Base-by-base conservation (phyloP, 805 yeast species). In the Starmerella vitae region DNA sequence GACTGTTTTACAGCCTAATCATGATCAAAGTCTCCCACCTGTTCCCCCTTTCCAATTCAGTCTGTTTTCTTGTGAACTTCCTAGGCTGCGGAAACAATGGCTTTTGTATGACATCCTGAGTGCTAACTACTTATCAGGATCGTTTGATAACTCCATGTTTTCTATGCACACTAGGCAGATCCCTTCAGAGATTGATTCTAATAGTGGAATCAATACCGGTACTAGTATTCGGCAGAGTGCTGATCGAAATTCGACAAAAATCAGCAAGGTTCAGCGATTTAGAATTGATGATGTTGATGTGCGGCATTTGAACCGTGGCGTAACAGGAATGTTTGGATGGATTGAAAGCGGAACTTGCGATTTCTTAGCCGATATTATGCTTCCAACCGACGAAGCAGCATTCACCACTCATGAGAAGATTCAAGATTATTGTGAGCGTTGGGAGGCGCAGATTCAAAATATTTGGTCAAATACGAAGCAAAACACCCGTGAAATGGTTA, bases 241-340 rank as follows among this genome's bases (percentile, higher is more conserved):
- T 13, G 9, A 10, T 7, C 33, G 29, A 21, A 5, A 7, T 4
- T 10, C 24, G 8, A 8, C 20, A 17, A 17, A n/a, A 14, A 20
- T 39, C 37, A 45, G 46, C 26, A 47, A 50, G 21, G 44, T 80
- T 10, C 83, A 88, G 1, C 66, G 95, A 32, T 67, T 84, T 45
- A 64, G 97, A 36, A 78, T 86, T 27, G 97, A 91, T 55, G 76
- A 84, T 21, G 70, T 91, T 39, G 77, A 75, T 53, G 71, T 91
- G 28, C 94, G 88, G 49, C 97, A 91, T 59, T 61, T 91, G 42
- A 91, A 91, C 55, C 72, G 82, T 1, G 97, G 96, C 0, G 70
- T 82, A 41, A 50, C 51, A 5, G 98, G 99, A 0, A 94, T 97
- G 10, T 84, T 91, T 59, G 96, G 97, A 5, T 91, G 99, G 99